Evolutionary conservation across 73 alveolate genomes (phyloP).

Genomic region (Effrenium voratum): DNA sequence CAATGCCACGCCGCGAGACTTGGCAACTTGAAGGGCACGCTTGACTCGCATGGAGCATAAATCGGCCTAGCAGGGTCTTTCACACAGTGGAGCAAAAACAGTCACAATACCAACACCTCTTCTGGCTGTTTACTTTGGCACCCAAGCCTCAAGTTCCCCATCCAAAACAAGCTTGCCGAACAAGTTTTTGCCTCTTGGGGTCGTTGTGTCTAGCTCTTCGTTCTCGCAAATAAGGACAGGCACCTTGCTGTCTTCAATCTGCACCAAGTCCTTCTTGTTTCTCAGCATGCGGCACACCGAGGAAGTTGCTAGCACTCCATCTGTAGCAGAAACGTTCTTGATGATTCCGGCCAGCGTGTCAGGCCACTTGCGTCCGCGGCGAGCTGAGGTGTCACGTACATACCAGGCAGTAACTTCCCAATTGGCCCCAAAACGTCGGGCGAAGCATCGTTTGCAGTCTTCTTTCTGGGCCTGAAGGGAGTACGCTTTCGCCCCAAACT

Average conservation of each 20-base stretch:
- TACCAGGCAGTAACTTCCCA: neutral
- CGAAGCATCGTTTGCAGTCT: neutral
- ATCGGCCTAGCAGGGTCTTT: too few species aligned
- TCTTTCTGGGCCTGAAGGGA: constrained; percentile 10
- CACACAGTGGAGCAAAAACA: neutral
- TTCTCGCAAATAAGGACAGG: constrained; percentile 1
- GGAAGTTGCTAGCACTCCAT: neutral
- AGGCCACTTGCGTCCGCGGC: neutral
- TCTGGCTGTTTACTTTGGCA: neutral
- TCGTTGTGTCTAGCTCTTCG: constrained; percentile 17
- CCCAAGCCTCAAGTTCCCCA: neutral
- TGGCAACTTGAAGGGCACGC: neutral
- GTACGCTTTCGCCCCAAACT: neutral
- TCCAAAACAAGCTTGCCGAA: constrained; percentile 3
- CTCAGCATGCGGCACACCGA: constrained; percentile 2
- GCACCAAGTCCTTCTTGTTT: neutral
- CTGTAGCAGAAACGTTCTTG: neutral
- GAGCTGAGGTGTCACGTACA: constrained; percentile 7
- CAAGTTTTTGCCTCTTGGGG: constrained; percentile 5
- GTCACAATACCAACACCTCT: neutral
- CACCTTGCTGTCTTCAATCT: neutral
- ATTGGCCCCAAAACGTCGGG: neutral
- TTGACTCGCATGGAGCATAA: neutral
- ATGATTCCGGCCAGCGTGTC: neutral
- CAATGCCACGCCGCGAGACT: neutral